These are phyloP conservation scores for Xylariaceae sp. DNA, from an alignment of 2,329 filamentous ascomycete species.

Conservation along the genomic window DNA sequence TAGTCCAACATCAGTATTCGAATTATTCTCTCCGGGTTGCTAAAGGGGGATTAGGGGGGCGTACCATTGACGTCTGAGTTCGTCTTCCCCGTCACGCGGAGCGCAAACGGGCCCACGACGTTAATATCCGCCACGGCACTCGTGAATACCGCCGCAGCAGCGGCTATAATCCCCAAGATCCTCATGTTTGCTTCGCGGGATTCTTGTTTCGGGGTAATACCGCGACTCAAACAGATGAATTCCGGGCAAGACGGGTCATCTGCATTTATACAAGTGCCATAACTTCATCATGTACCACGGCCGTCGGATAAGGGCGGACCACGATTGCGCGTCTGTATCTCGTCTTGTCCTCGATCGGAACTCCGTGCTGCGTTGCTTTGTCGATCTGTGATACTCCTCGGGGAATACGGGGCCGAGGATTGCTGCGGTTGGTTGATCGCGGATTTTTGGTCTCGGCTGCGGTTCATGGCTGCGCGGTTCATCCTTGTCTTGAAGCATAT, in stretches of 20 bases:
- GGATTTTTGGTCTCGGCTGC: no score
- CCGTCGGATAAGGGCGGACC: not conserved
- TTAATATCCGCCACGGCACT: conserved; percentile 3
- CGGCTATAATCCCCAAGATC: not conserved
- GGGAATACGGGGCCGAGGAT: conserved; percentile 7
- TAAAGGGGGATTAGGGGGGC: not conserved
- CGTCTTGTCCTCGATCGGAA: not conserved
- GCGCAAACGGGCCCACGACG: conserved; percentile 16
- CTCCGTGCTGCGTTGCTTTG: not conserved
- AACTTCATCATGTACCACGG: not conserved
- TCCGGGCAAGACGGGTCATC: not conserved
- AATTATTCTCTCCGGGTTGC: not conserved
- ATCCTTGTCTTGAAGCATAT: not conserved
- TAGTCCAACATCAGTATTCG: not conserved
- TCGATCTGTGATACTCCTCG: conserved; percentile 1
- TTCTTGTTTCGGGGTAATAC: no score
- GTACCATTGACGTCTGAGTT: conserved; percentile 12
- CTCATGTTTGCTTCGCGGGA: conserved; percentile 1
- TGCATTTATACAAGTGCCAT: not conserved
- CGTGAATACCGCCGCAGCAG: not conserved
- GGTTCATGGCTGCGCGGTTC: not conserved
- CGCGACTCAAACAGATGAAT: no score
- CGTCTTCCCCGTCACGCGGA: conserved; percentile 15
- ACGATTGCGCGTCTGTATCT: conserved; percentile 6
- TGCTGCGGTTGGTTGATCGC: not conserved